Evolutionary conservation across 2,329 filamentous ascomycete species (phyloP).

Genomic region (Neofusicoccum laricinum): DNA sequence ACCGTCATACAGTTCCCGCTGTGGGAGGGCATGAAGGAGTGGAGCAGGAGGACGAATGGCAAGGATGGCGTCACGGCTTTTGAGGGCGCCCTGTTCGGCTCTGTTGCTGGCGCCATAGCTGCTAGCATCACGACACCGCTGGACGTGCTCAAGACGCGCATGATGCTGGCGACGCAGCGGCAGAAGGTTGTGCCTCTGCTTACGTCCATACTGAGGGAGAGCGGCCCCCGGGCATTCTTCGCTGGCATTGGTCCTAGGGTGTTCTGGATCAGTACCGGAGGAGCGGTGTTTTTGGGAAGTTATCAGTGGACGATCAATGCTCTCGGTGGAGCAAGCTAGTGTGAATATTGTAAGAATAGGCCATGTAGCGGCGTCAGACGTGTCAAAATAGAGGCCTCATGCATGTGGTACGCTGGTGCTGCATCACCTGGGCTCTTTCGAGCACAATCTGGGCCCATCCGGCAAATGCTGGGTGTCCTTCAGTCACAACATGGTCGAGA

Average conservation of each 20-base stretch:
- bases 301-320: constrained; percentile 87
- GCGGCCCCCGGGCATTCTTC: constrained; percentile 69
- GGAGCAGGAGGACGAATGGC: constrained; percentile 44
- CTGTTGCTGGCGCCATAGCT: constrained; percentile 76
- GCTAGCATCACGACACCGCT: constrained; percentile 88
- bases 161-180: constrained; percentile 80
- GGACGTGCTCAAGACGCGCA: constrained; percentile 93
- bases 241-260: constrained; percentile 77
- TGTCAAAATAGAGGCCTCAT: neutral
- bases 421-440: too few relatives aligned
- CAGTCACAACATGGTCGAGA: neutral
- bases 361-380: neutral
- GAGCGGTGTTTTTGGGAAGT: constrained; percentile 89
- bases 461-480: neutral
- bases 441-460: too few relatives aligned
- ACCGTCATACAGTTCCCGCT: constrained; percentile 96
- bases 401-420: neutral
- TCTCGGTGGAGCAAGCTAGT: constrained; percentile 47
- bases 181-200: constrained; percentile 61
- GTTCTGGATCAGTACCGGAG: constrained; percentile 92
- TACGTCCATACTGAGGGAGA: constrained; percentile 60
- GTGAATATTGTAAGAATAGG: constrained; percentile 1
- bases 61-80: constrained; percentile 60
- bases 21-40: constrained; percentile 89
- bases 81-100: constrained; percentile 84